Evolutionary conservation across 352 stramenopile species (phyloP).

Genomic region (Hyaloperonospora brassicae): DNA sequence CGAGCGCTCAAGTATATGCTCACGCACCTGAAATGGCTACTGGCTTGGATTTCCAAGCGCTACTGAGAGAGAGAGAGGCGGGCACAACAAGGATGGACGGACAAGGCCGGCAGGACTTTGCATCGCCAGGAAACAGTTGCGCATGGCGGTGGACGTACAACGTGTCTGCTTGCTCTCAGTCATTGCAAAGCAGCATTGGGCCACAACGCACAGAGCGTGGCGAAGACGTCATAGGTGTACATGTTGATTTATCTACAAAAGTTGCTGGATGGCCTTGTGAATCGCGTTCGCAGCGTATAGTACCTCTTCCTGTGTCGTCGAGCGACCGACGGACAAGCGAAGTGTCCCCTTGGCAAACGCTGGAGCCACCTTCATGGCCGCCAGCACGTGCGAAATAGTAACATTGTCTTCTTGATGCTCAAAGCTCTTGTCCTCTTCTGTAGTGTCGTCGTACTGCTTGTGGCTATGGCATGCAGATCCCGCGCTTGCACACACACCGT

Average conservation of each 20-base stretch:
- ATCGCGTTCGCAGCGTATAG: constrained; percentile 81
- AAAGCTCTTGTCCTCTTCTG: constrained; percentile 6
- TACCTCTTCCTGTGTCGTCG: constrained; percentile 86
- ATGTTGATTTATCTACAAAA: constrained; percentile 10
- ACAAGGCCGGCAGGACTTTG: constrained; percentile 15
- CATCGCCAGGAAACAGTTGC: constrained; percentile 16
- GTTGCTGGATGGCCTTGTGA: constrained; percentile 37
- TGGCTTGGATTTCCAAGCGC: constrained; percentile 88
- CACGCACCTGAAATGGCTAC: constrained; percentile 88
- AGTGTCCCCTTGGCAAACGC: constrained; percentile 91
- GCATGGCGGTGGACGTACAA: constrained; percentile 8
- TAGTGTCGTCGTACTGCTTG: constrained; percentile 22
- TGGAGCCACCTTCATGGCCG: constrained; percentile 86
- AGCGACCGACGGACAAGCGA: constrained; percentile 89
- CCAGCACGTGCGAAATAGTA: constrained; percentile 86
- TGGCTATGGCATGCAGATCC: constrained; percentile 91
- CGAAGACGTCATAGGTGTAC: constrained; percentile 13
- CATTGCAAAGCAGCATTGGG: no score
- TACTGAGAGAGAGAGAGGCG: constrained; percentile 36
- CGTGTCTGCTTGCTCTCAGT: constrained; percentile 6
- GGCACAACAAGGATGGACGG: constrained; percentile 10
- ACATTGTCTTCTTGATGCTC: constrained; percentile 29
- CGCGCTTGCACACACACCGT: constrained; percentile 85
- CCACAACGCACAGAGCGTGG: no score
- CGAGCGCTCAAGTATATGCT: constrained; percentile 89